These are phyloP conservation scores for Daldinia decipiens DNA, from an alignment of 495 filamentous ascomycete genomes.

Conservation along the genomic window DNA sequence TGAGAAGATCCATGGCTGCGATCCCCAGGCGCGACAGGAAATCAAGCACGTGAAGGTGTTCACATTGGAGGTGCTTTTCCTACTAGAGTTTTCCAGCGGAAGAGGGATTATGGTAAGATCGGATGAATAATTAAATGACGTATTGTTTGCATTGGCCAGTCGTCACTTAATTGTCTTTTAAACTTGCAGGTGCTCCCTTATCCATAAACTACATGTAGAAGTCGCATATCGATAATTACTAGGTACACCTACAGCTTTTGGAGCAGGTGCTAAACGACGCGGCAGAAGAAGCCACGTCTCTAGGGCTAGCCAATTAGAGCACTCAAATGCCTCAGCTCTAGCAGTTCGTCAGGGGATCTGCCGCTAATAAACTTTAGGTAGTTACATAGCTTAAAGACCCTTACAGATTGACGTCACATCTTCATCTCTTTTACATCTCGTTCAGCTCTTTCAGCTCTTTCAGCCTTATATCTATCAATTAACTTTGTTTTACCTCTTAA, in stretches of 20 bases:
- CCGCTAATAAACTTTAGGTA: neutral
- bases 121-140: neutral
- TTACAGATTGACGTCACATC: constrained; percentile 5
- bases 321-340: constrained; percentile 9
- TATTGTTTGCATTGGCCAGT: constrained; percentile 12
- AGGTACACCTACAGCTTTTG: neutral
- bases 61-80: constrained; percentile 30
- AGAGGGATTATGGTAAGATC: neutral
- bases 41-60: constrained; percentile 2
- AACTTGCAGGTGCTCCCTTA: constrained; percentile 6
- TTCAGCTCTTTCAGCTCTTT: too few relatives aligned
- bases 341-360: constrained; percentile 3
- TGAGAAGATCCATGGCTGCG: constrained; percentile 40
- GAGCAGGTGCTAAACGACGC: constrained; percentile 8
- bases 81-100: neutral
- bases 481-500: too few relatives aligned
- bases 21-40: constrained; percentile 16
- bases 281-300: constrained; percentile 41
- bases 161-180: constrained; percentile 9
- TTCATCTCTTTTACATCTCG: neutral
- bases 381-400: neutral
- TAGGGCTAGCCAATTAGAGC: constrained; percentile 35
- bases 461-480: neutral
- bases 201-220: neutral
- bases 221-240: neutral